These are phyloP conservation scores for Phialophora expanda DNA, from an alignment of 2,329 filamentous ascomycete genomes.

Conservation along the genomic window DNA sequence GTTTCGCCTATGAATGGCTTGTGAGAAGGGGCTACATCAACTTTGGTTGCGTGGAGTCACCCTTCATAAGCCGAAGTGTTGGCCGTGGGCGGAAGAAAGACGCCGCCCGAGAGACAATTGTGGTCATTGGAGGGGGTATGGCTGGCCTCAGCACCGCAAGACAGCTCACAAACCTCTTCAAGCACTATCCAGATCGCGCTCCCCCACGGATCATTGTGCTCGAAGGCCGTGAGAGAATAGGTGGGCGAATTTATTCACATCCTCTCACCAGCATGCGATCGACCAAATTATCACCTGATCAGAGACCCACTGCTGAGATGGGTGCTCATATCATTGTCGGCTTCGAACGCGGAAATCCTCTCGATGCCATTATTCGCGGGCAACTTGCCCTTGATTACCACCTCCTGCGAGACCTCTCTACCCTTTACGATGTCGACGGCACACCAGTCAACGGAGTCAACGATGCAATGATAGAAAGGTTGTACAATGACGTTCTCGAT, in stretches of 20 bases:
- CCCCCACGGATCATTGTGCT: slow-evolving; percentile 78
- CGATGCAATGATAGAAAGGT: slow-evolving; percentile 82
- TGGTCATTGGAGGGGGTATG: slow-evolving; percentile 92
- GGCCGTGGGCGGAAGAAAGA: slow-evolving; percentile 53
- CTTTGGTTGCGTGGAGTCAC: slow-evolving; percentile 85
- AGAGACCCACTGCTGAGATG: slow-evolving; percentile 85
- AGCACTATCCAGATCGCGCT: slow-evolving; percentile 75
- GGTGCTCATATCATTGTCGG: slow-evolving; percentile 98
- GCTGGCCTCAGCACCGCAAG: slow-evolving; percentile 89
- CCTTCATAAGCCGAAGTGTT: slow-evolving; percentile 50
- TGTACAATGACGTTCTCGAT: slow-evolving; percentile 95
- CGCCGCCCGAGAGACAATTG: slow-evolving; percentile 71
- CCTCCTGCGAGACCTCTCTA: slow-evolving; percentile 76
- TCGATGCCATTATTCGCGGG: slow-evolving; percentile 87
- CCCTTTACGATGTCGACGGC: slow-evolving; percentile 76
- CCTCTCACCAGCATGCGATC: slow-evolving; percentile 65
- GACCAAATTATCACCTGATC: slow-evolving; percentile 57
- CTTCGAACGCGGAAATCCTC: slow-evolving; percentile 91
- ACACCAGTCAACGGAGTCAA: slow-evolving; percentile 73
- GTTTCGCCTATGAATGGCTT: slow-evolving; percentile 90
- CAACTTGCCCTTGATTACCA: slow-evolving; percentile 89
- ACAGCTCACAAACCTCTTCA: slow-evolving; percentile 84
- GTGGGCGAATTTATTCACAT: slow-evolving; percentile 91
- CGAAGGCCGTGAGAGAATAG: slow-evolving; percentile 84
- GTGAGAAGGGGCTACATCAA: slow-evolving; percentile 93